These are phyloP conservation scores for Cucumis hystrix DNA, from an alignment of 306 rosid genomes.

Conservation along the genomic window DNA sequence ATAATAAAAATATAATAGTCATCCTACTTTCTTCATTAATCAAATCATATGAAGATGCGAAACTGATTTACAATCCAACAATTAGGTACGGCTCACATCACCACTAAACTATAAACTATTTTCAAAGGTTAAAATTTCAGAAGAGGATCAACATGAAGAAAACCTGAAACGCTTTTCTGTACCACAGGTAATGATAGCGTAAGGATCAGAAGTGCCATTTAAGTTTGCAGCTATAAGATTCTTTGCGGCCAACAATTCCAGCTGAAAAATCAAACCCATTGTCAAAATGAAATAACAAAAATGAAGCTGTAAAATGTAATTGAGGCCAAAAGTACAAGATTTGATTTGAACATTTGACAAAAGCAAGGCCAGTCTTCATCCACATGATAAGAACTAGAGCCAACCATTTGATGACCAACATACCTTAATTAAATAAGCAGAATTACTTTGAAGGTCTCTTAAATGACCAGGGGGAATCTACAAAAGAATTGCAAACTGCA, in stretches of 20 bases:
- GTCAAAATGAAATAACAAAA: constrained; percentile 8
- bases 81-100: not conserved
- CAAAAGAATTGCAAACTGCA: constrained; percentile 84
- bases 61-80: not conserved
- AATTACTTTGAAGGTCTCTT: constrained; percentile 48
- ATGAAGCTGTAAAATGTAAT: not conserved
- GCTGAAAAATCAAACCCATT: constrained; percentile 30
- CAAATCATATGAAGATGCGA: not conserved
- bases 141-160: not conserved
- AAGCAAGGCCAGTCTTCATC: not conserved
- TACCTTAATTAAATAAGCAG: constrained; percentile 78
- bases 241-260: constrained; percentile 95
- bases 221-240: constrained; percentile 85
- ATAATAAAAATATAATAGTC: not conserved
- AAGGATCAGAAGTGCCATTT: constrained; percentile 97
- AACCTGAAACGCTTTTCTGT: constrained; percentile 93
- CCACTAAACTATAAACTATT: not conserved
- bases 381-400: not conserved
- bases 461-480: constrained; percentile 32
- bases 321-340: not conserved
- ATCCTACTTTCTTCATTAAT: not conserved
- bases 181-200: constrained; percentile 83
- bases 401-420: constrained; percentile 10
- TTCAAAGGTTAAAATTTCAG: not conserved
- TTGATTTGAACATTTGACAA: not conserved